A percentile compares a stretch with the other conserved stretches of the same genome.
Conservation (phyloP, 2,329 filamentous ascomycete species). For the Seiridium unicorne region DNA sequence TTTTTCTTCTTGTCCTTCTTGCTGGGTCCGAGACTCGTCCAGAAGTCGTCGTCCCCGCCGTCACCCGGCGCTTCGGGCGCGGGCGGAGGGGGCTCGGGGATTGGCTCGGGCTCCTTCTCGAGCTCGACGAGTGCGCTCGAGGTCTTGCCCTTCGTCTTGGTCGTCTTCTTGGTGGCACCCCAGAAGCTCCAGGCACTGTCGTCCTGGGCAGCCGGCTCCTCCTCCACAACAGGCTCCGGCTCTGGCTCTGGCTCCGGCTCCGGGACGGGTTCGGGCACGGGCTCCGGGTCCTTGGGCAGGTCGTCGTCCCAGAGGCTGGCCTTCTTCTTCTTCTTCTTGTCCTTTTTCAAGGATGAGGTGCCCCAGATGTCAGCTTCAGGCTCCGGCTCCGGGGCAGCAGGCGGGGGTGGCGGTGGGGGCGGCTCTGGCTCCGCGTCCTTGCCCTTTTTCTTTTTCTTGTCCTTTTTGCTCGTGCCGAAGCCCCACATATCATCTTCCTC, state of each 20-base stretch:
- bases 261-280: constrained; percentile 16
- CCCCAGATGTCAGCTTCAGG: constrained; percentile 20
- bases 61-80: constrained; percentile 15
- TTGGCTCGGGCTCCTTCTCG: constrained; percentile 16
- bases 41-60: constrained; percentile 18
- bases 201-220: constrained; percentile 4
- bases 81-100: constrained; percentile 11
- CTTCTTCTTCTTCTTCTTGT: constrained; percentile 47
- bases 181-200: constrained; percentile 54
- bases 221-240: constrained; percentile 25
- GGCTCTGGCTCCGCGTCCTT: constrained; percentile 13
- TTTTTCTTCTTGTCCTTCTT: constrained; percentile 22
- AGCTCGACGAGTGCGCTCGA: constrained; percentile 19
- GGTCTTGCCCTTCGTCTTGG: constrained; percentile 30
- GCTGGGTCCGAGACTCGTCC: constrained; percentile 14
- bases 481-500: constrained; percentile 22
- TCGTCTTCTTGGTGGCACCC: constrained; percentile 51
- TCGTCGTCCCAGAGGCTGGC: constrained; percentile 15
- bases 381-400: constrained; percentile 11
- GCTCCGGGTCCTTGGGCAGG: constrained; percentile 20
- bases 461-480: constrained; percentile 22
- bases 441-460: constrained; percentile 22
- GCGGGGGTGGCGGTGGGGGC: constrained; percentile 1
- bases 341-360: constrained; percentile 26
- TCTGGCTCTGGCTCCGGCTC: constrained; percentile 12